Evolutionary conservation across 352 stramenopile species (phyloP).

Genomic region (Phytophthora sp.): DNA sequence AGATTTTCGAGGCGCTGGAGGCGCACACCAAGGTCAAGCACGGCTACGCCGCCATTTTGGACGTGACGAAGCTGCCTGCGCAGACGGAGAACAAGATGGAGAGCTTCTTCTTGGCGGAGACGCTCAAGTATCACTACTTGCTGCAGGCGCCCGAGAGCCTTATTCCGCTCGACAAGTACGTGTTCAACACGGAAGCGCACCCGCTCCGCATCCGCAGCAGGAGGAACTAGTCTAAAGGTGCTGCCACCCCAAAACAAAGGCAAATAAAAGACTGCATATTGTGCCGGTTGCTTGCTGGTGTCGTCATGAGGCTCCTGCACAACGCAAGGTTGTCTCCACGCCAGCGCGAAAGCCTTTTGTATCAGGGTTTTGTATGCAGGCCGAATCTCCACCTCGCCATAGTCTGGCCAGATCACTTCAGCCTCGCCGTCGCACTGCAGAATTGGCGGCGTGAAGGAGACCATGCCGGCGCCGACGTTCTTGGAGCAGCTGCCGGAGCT

Average conservation of each 20-base stretch:
- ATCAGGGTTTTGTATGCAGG: slow-evolving; percentile 3
- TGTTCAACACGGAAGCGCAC: slow-evolving; percentile 98
- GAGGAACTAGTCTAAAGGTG: slow-evolving; percentile 3
- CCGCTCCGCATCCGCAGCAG: slow-evolving; percentile 74
- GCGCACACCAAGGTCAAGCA: slow-evolving; percentile 88
- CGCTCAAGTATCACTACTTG: slow-evolving; percentile 99
- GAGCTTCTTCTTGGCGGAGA: slow-evolving; percentile 99
- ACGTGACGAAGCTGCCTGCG: slow-evolving; percentile 54
- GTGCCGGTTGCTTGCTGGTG: neutral
- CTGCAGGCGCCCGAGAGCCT: slow-evolving; percentile 83
- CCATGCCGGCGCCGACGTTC: slow-evolving; percentile 16
- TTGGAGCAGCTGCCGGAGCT: slow-evolving; percentile 20
- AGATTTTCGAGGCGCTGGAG: slow-evolving; percentile 95
- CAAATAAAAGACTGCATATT: slow-evolving; percentile 7
- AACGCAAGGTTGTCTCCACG: neutral
- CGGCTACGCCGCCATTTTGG: slow-evolving; percentile 84
- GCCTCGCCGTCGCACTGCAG: slow-evolving; percentile 5
- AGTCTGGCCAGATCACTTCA: slow-evolving; percentile 4
- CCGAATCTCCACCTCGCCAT: slow-evolving; percentile 9
- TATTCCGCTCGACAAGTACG: slow-evolving; percentile 93
- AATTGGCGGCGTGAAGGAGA: neutral
- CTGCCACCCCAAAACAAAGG: neutral
- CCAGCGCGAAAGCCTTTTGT: neutral
- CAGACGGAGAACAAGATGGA: slow-evolving; percentile 96
- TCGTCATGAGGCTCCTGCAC: neutral